Base-by-base conservation (phyloP, 176 grass and related monocot genomes). In the Saccharum spontaneum region DNA sequence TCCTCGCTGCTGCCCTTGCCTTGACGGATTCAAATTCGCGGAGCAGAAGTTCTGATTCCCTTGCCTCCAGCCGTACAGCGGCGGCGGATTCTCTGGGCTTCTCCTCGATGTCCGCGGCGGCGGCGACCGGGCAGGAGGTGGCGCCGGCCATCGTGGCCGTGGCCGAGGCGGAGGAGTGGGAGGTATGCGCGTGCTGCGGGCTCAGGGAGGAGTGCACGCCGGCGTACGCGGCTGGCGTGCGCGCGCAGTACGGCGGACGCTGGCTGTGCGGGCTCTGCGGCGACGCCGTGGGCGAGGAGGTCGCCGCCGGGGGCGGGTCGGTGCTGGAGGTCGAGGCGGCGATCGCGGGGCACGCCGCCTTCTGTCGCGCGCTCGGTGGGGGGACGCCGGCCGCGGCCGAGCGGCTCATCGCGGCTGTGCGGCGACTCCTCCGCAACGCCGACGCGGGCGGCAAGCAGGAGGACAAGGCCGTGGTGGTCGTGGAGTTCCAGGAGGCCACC, bases 231-330 rank as follows among this genome's bases (percentile, higher is more conserved):
- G 86, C 82, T 26, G 87, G 83, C 6, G 89, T 97, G 48, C 94
- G 91, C 16, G 87, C 67, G 67, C 77, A 48, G 89, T 94, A 82
- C 85, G 86, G 77, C 17, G 89, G 89, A 34, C 69, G 67, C 71
- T 97, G 94, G 94, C 86, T 94, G 16, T 97, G 94, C 86, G 91
- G 94, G 10, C 85, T 97, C 24, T 97, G 94, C 69, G 89, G 71
- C 23, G 94, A 97, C 36, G 91, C 91, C 57, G 94, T 97, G 30
- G 87, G 61, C 57, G 89, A 97, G 71, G 94, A 97, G 76, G 84
- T 94, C 39, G 64, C 80, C 23, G 38, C 83, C 55, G 37, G 61
- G 10, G 77, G 16, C 8, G 77, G 82, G 13, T 84, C 84, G 22
- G 67, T 28, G 24, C 70, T 63, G 34, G 88, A 85, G 20, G 52